Conservation (phyloP, 805 yeast genomes). For the Yamadazyma phyllophila region DNA sequence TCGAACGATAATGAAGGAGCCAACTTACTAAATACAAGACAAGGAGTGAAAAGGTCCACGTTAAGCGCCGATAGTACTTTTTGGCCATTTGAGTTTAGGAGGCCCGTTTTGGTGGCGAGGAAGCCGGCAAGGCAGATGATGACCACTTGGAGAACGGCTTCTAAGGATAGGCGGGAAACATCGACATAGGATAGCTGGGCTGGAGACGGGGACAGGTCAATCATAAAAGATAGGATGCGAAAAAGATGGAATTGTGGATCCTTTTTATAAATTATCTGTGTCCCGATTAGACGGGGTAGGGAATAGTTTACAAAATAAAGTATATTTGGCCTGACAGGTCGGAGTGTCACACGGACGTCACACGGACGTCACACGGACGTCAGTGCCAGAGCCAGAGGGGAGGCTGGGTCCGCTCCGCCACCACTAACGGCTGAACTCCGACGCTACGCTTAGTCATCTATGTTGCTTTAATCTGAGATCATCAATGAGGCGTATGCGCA, state of each 20-base stretch:
- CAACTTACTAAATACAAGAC: constrained; percentile 83
- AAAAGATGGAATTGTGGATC: not conserved
- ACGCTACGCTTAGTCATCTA: too few relatives aligned
- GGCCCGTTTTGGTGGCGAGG: constrained; percentile 72
- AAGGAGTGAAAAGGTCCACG: constrained; percentile 93
- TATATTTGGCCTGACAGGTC: too few relatives aligned
- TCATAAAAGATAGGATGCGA: constrained; percentile 4
- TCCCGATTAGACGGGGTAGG: too few relatives aligned
- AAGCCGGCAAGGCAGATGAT: constrained; percentile 84
- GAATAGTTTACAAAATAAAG: too few relatives aligned
- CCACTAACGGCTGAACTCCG: too few relatives aligned
- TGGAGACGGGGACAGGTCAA: not conserved
- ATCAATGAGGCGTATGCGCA: too few relatives aligned
- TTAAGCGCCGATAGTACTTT: constrained; percentile 73
- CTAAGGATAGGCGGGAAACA: constrained; percentile 71
- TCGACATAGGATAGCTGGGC: constrained; percentile 35
- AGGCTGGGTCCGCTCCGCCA: too few relatives aligned
- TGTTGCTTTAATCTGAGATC: too few relatives aligned
- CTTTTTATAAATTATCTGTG: too few relatives aligned
- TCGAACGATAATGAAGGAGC: constrained; percentile 66
- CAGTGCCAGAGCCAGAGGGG: too few relatives aligned
- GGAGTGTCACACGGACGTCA: too few relatives aligned
- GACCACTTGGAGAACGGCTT: constrained; percentile 90
- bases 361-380: too few relatives aligned
- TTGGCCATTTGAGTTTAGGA: constrained; percentile 71